These are phyloP conservation scores for Lachancea kluyveri DNA, from an alignment of 805 yeast species.

Conservation along the genomic window DNA sequence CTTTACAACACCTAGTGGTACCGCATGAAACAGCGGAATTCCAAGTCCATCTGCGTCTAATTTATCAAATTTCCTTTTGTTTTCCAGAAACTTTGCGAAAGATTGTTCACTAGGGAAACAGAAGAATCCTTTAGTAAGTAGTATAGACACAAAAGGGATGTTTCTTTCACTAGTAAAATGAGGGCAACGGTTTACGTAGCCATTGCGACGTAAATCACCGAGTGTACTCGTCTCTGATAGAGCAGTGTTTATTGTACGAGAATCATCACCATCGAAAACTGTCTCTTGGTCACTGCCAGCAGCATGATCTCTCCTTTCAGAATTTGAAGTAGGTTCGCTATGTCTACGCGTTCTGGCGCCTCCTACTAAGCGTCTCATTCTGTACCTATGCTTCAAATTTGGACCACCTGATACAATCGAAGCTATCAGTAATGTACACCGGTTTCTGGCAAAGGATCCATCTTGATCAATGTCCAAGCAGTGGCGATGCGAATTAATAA, in stretches of 20 bases:
- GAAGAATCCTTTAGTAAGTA: slow-evolving; percentile 33
- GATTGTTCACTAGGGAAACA: slow-evolving; percentile 35
- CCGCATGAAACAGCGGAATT: slow-evolving; percentile 32
- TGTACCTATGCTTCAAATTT: no score
- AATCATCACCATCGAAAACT: slow-evolving; percentile 9
- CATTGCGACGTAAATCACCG: slow-evolving; percentile 24
- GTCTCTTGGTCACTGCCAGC: slow-evolving; percentile 15
- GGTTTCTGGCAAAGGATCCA: no score
- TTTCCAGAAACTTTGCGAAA: slow-evolving; percentile 19
- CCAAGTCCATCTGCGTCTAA: slow-evolving; percentile 25
- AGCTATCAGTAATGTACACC: no score
- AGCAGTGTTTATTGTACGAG: slow-evolving; percentile 16
- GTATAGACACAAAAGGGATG: slow-evolving; percentile 29
- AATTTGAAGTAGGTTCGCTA: no score
- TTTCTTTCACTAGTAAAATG: slow-evolving; percentile 21
- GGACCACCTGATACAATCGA: no score
- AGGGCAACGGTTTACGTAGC: slow-evolving; percentile 28
- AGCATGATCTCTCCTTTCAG: no score
- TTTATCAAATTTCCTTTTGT: slow-evolving; percentile 23
- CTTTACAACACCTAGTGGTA: slow-evolving; percentile 24
- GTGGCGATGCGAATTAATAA: no score
- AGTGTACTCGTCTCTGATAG: slow-evolving; percentile 23
- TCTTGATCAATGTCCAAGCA: no score
- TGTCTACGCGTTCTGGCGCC: no score
- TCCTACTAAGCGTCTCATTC: no score